phyloP scores from a whole-genome alignment of 2,329 filamentous ascomycete species.

The Calonectria hongkongensis region DNA sequence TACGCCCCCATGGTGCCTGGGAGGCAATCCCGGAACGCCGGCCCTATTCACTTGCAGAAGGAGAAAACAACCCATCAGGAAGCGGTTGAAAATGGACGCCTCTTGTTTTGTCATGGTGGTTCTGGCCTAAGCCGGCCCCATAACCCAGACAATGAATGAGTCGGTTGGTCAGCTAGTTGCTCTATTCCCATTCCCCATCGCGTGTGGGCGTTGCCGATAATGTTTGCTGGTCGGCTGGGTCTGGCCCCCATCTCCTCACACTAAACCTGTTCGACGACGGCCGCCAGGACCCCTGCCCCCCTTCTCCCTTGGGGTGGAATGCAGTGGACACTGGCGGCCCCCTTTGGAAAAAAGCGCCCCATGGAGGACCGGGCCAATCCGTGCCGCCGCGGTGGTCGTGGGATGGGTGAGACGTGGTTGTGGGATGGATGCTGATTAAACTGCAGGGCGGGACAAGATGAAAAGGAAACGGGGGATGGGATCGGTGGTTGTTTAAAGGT shows the following conservation, averaged over 20 bases:
- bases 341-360: constrained; percentile 32
- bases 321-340: constrained; percentile 27
- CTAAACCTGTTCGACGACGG: constrained; percentile 38
- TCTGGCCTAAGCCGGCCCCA: constrained; percentile 22
- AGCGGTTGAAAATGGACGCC: constrained; percentile 18
- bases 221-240: constrained; percentile 33
- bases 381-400: constrained; percentile 18
- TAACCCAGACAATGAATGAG: constrained; percentile 30
- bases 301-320: constrained; percentile 33
- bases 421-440: constrained; percentile 4
- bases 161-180: constrained; percentile 24
- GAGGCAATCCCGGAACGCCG: constrained; percentile 38
- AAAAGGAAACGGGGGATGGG: constrained; percentile 18
- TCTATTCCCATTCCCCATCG: constrained; percentile 19
- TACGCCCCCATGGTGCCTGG: constrained; percentile 29
- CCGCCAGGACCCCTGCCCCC: constrained; percentile 22
- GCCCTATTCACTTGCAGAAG: constrained; percentile 37
- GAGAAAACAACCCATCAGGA: constrained; percentile 25
- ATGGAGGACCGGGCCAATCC: constrained; percentile 36
- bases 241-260: constrained; percentile 37
- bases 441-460: constrained; percentile 21
- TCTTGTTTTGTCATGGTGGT: constrained; percentile 19
- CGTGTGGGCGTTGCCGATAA: constrained; percentile 29
- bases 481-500: constrained; percentile 21
- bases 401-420: constrained; percentile 8